Conservation (phyloP, 176 grass and related monocot genomes). For the Lolium rigidum region DNA sequence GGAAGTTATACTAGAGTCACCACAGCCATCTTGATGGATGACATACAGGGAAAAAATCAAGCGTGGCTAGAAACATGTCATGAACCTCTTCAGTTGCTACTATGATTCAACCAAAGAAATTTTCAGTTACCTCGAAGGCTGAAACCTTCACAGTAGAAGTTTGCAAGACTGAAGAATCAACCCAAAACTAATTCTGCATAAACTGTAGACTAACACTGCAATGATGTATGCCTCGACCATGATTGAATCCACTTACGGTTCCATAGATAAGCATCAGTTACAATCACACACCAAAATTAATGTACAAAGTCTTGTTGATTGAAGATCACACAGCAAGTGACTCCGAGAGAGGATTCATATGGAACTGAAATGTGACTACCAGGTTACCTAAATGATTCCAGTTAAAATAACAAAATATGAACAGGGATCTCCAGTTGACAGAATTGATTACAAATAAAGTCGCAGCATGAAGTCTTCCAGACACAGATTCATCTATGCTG, state of each 20-base stretch:
- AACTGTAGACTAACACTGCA: too few species aligned
- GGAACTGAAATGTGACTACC: background rate
- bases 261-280: background rate
- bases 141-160: background rate
- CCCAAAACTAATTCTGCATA: too few species aligned
- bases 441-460: background rate
- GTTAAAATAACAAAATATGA: background rate
- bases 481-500: slow-evolving; percentile 17
- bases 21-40: background rate
- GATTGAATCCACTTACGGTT: too few species aligned
- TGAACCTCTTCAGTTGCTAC: background rate
- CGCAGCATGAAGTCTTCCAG: background rate
- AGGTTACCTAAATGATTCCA: background rate
- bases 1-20: background rate
- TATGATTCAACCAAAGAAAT: too few species aligned
- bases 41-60: background rate
- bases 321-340: background rate
- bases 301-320: background rate
- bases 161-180: too few species aligned
- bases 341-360: background rate
- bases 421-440: background rate
- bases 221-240: too few species aligned
- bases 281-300: background rate
- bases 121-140: too few species aligned
- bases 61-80: background rate